Base-by-base conservation (phyloP, 495 filamentous ascomycete genomes). In the Penicillium manginii region DNA sequence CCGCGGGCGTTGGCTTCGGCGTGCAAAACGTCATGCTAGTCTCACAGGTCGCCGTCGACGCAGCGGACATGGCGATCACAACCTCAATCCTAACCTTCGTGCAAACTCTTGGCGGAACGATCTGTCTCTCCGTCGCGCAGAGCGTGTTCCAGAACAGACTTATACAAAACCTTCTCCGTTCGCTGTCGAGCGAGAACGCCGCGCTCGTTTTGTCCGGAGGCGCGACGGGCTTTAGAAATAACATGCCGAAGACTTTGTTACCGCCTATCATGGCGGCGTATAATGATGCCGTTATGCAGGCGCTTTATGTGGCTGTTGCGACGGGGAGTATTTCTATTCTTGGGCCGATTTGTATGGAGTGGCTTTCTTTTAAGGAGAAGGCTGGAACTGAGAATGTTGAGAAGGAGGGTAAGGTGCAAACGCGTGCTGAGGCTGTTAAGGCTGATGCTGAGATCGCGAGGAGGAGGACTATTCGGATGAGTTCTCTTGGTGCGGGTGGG, bases 71-170 rank as follows among this genome's bases (percentile, higher is more conserved):
- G 3, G 80, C 88, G 0, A 83, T 82, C 22, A 88, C 85, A 8
- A 86, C 83, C 4, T 77, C 84, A 0, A 60, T 85, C 45, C 78
- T 91, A 19, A 75, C 87, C 33, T 90, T 91, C 70, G 59, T 76
- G n/a, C 86, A 89, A 66, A 84, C 81, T 0, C 74, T 92, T 12
- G 85, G 84, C 23, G 86, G 85, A 17, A 81, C 89, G 0, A 65
- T 92, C 7, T 90, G 91, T 64, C 82, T 92, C 50, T 83, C 83
- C 2, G 85, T 92, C 32, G 87, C 77, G 4, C 84, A 92, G 62
- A 90, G 84, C 54, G 77, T 94, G 48, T 91, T 94, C 65, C 79
- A 80, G 43, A 91, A 88, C 68, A 77, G 81, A 54, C 79, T 92
- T 5, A 65, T 86, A 29, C 64, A 73, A 33, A 83, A 84, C 39